Evolutionary conservation across 2,329 filamentous ascomycete species (phyloP).

Genomic region (Botrytis galanthina): DNA sequence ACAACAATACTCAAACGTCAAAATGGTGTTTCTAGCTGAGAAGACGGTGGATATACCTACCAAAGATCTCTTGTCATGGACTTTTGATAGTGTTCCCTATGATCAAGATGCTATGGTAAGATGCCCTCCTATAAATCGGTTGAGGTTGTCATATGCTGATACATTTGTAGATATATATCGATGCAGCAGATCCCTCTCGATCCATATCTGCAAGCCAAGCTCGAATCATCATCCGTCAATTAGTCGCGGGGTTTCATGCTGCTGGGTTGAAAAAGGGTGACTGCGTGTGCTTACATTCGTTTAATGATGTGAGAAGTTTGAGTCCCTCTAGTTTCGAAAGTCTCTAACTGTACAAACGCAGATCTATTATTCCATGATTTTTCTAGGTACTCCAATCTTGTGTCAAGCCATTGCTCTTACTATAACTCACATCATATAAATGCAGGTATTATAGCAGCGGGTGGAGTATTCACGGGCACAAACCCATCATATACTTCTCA

Average conservation of each 20-base stretch:
- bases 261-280: slow-evolving; percentile 34
- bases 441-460: slow-evolving; percentile 34
- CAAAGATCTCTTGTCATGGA: slow-evolving; percentile 34
- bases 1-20: not conserved
- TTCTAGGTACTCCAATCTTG: slow-evolving; percentile 24
- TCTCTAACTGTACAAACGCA: slow-evolving; percentile 5
- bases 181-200: slow-evolving; percentile 29
- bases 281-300: slow-evolving; percentile 36
- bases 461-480: slow-evolving; percentile 32
- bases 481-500: slow-evolving; percentile 36
- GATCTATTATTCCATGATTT: slow-evolving; percentile 32
- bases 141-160: slow-evolving; percentile 11
- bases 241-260: slow-evolving; percentile 34
- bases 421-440: slow-evolving; percentile 15
- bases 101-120: slow-evolving; percentile 25
- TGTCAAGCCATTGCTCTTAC: not conserved
- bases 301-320: slow-evolving; percentile 33
- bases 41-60: slow-evolving; percentile 23
- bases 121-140: not conserved
- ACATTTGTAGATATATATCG: slow-evolving; percentile 33
- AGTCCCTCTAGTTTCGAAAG: not conserved
- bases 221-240: slow-evolving; percentile 29
- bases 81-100: slow-evolving; percentile 29
- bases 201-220: slow-evolving; percentile 34
- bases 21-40: slow-evolving; percentile 20